phyloP scores from a whole-genome alignment of 306 rosid genomes.

The Amphicarpaea edgeworthii region DNA sequence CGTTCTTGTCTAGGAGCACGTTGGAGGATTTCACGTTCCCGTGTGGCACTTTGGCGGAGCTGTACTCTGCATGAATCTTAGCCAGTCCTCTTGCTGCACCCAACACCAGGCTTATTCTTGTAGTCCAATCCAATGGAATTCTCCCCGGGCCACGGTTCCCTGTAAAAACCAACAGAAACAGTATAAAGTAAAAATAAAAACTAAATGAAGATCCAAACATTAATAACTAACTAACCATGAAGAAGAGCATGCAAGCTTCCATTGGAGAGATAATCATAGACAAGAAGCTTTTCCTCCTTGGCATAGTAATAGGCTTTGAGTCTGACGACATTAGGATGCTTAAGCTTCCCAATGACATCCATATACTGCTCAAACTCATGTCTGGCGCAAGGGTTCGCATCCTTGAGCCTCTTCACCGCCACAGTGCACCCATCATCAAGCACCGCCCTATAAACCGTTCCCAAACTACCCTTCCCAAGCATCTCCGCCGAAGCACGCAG shows the following conservation, averaged over 20 bases:
- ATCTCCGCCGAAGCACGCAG: conserved; percentile 97
- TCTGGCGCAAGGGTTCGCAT: conserved; percentile 87
- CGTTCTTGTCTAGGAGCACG: conserved; percentile 92
- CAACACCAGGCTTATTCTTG: conserved; percentile 87
- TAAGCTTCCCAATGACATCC: conserved; percentile 92
- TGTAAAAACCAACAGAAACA: conserved; percentile 24
- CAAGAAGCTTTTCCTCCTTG: conserved; percentile 96
- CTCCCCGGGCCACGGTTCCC: conserved; percentile 98
- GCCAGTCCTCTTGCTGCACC: conserved; percentile 96
- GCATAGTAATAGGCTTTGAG: conserved; percentile 94
- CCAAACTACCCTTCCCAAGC: conserved; percentile 97
- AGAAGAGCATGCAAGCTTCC: conserved; percentile 95
- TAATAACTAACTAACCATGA: conserved; percentile 72
- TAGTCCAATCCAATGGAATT: conserved; percentile 98
- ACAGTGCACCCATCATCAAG: conserved; percentile 84
- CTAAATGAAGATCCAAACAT: neutral
- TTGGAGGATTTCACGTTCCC: conserved; percentile 94
- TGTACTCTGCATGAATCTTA: conserved; percentile 76
- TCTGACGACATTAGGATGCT: conserved; percentile 74
- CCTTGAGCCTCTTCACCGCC: conserved; percentile 92
- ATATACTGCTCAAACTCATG: conserved; percentile 93
- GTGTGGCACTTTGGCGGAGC: conserved; percentile 79
- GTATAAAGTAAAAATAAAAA: neutral
- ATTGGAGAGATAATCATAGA: conserved; percentile 91
- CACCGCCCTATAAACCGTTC: conserved; percentile 90